Percentiles rank a stretch among this genome's conserved stretches.
phyloP scores from a whole-genome alignment of 2,329 filamentous ascomycete species.

The Penicillium sp. region DNA sequence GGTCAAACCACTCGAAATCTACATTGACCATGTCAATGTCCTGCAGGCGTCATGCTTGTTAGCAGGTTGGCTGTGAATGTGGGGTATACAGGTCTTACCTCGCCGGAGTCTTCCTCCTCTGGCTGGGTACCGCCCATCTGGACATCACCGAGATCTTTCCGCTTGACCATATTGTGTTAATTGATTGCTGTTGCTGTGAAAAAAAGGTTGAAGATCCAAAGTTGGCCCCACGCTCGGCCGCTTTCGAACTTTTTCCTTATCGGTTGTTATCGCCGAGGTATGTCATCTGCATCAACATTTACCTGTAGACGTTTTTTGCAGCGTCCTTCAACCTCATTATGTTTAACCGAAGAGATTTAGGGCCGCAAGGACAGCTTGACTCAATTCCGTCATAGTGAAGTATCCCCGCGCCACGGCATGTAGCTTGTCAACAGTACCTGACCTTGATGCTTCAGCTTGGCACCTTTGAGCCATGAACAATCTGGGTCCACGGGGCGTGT shows the following conservation, averaged over 20 bases:
- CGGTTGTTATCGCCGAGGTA: constrained; percentile 19
- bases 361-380: too few species aligned
- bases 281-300: neutral
- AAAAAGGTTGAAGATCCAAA: constrained; percentile 9
- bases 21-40: constrained; percentile 91
- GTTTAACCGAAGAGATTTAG: too few species aligned
- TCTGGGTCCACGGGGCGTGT: too few species aligned
- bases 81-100: constrained; percentile 29
- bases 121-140: constrained; percentile 47
- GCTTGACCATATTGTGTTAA: constrained; percentile 50
- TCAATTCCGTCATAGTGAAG: too few species aligned
- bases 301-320: neutral
- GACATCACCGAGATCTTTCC: constrained; percentile 50
- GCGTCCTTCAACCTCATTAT: too few species aligned
- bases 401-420: too few species aligned
- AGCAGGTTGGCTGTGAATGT: constrained; percentile 5
- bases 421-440: too few species aligned
- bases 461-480: too few species aligned
- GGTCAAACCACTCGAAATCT: constrained; percentile 99
- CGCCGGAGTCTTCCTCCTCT: constrained; percentile 43
- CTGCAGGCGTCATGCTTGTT: constrained; percentile 48
- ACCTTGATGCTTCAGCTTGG: too few species aligned
- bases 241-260: constrained; percentile 31
- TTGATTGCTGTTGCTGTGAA: constrained; percentile 5
- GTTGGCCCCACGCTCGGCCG: constrained; percentile 19